A percentile compares a stretch with the other conserved stretches of the same genome.
phyloP scores from a whole-genome alignment of 441 rosid species.

The Corymbia citriodora region DNA sequence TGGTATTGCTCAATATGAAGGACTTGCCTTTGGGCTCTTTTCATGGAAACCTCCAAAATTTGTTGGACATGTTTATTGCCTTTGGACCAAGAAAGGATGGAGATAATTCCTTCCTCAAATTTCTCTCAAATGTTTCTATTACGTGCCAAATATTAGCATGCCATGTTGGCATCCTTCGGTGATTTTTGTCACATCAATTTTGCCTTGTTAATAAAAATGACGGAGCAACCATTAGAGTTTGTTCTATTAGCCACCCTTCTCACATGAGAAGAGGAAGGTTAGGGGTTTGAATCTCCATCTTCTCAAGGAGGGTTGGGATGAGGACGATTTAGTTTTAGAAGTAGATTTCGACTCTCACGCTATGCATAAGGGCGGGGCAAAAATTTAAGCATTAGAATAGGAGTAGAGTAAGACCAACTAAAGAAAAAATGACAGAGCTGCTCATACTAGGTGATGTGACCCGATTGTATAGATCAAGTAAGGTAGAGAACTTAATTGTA shows the following conservation, averaged over 20 bases:
- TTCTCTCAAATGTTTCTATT: background rate
- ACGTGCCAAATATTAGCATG: background rate
- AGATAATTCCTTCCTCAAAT: background rate
- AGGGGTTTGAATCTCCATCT: too few species aligned
- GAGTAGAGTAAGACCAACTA: too few species aligned
- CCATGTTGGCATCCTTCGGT: fast-evolving
- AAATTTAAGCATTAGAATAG: too few species aligned
- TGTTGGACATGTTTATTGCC: too few species aligned
- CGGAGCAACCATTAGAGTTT: background rate
- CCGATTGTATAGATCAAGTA: background rate
- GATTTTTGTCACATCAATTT: background rate
- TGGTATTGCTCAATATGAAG: background rate
- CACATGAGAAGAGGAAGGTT: too few species aligned
- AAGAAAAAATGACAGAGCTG: background rate
- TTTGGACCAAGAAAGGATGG: background rate
- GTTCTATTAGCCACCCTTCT: too few species aligned
- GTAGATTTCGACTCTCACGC: too few species aligned
- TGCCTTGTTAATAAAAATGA: background rate
- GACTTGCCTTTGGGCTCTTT: background rate
- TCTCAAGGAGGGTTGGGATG: too few species aligned
- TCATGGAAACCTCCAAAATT: too few species aligned
- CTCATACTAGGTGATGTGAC: background rate
- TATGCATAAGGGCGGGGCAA: too few species aligned
- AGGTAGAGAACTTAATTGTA: background rate
- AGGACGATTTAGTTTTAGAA: too few species aligned